Conservation (phyloP, 768 basidiomycete genomes). For the Russula brevipes region DNA sequence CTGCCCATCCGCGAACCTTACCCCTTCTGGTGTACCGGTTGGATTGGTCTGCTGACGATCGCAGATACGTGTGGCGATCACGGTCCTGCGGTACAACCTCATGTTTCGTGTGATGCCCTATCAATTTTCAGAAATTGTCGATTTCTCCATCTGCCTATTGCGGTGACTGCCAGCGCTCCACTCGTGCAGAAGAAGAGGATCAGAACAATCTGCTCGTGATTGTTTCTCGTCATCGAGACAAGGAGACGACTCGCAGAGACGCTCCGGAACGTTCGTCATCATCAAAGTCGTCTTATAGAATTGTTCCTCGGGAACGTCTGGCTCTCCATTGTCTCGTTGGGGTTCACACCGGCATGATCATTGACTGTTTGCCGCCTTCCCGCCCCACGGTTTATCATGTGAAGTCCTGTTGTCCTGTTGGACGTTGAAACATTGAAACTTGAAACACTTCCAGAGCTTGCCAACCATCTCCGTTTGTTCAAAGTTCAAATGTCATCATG, state of each 20-base stretch:
- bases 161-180: not conserved
- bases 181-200: not conserved
- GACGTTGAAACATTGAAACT: not conserved
- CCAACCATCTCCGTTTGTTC: not conserved
- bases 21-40: not conserved
- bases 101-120: not conserved
- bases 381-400: not conserved
- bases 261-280: not conserved
- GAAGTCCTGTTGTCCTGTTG: not conserved
- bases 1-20: too few relatives aligned
- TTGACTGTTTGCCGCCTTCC: not conserved
- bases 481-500: not conserved
- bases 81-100: not conserved
- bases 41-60: not conserved
- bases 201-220: conserved; percentile 1
- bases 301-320: not conserved
- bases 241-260: not conserved
- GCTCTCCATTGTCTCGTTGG: conserved; percentile 1
- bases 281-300: not conserved
- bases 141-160: not conserved
- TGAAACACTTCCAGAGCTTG: not conserved
- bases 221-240: not conserved
- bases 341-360: not conserved
- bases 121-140: not conserved
- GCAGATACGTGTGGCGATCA: not conserved